Evolutionary conservation across 2,329 filamentous ascomycete genomes (phyloP).

Genomic region (Verticillium zaregamsianum): DNA sequence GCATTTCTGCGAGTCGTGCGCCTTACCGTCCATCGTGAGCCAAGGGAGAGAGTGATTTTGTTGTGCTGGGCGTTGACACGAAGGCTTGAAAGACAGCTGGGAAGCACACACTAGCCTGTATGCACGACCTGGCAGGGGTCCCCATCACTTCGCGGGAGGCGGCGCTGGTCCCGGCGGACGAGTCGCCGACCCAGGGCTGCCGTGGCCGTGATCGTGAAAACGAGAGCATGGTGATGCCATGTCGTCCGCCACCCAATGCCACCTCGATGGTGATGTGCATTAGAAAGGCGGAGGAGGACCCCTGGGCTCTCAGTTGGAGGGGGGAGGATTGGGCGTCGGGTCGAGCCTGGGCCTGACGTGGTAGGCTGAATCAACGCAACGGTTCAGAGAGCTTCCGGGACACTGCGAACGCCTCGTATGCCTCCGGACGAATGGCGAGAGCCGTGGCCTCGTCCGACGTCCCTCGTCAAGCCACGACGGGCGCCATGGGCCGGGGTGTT

Average conservation of each 20-base stretch:
- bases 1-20: not conserved
- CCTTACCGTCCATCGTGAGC: not conserved
- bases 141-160: not conserved
- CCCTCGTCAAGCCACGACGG: not conserved
- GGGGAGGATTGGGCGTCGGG: not conserved
- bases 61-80: not conserved
- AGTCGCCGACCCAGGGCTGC: not conserved
- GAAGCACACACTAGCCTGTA: not conserved
- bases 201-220: not conserved
- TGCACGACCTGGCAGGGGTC: not conserved
- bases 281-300: not conserved
- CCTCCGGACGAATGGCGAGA: not conserved
- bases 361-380: not conserved
- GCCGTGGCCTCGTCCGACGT: not conserved
- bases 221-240: not conserved
- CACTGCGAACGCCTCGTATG: not conserved
- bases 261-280: not conserved
- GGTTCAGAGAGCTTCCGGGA: not conserved
- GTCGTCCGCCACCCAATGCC: not conserved
- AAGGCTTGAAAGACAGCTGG: not conserved
- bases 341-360: not conserved
- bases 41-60: not conserved
- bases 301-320: not conserved
- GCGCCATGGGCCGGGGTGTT: not conserved
- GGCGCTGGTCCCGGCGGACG: not conserved